Base-by-base conservation (phyloP, 306 rosid genomes). In the Dalbergia cochinchinensis region DNA sequence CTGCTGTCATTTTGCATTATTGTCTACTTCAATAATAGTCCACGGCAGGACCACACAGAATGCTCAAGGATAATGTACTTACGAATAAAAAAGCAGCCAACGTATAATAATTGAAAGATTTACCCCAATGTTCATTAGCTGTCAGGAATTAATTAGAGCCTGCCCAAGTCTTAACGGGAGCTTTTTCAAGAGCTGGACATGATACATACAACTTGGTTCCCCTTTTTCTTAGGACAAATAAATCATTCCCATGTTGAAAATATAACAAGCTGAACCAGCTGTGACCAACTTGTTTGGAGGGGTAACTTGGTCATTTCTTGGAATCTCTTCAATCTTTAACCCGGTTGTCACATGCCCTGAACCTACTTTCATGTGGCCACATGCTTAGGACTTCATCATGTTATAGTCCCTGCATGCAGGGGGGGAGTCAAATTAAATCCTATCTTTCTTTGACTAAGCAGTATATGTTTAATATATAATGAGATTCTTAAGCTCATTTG, bases 281-380 rank as follows among this genome's bases (percentile, higher is more conserved):
- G 64, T 55, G 64, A 65, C 62, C 83, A 84, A 84, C 83, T 77
- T 60, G 11, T 66, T 71, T n/a, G 5, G 78, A 89, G 90, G 94
- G 94, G 42, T 64, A 85, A 78, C 34, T 71, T 79, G 88, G 94
- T 81, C 85, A 85, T 80, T 66, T 75, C 84, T 39, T 20, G 20
- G 34, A 76, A 77, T 79, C 16, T 58, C 53, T 64, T 71, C 71
- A 80, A 84, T 82, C 85, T 83, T 81, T 84, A 83, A 78, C 84
- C 73, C 85, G 83, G 90, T 70, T 74, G 65, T 87, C 99, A 91
- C 98, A 91, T 93, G 94, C 92, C 82, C 74, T 44, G 88, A 88
- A 87, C 78, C 84, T 90, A 88, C 84, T 83, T 77, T 91, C 97
- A 95, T 91, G 99, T 87, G 99, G 48, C 91, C 98, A 96, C 99